These are phyloP conservation scores for Thielaviopsis musarum DNA, from an alignment of 2,329 filamentous ascomycete species.

Conservation along the genomic window DNA sequence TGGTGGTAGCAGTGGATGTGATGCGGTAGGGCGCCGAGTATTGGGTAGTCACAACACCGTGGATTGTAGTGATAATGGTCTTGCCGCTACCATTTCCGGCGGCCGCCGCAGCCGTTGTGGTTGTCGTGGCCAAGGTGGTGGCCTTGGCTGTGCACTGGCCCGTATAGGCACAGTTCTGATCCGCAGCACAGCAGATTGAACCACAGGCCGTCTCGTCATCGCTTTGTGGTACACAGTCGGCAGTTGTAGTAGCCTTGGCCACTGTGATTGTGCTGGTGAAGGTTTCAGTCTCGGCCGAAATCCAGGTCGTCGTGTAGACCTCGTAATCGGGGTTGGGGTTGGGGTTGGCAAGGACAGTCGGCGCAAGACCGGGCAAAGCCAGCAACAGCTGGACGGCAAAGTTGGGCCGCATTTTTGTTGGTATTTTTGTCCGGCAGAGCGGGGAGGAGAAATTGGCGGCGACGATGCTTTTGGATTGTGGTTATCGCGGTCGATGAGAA, in stretches of 20 bases:
- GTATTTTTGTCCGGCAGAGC: not conserved
- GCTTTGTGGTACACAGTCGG: constrained; percentile 33
- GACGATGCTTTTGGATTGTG: not conserved
- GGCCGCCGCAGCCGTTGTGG: constrained; percentile 13
- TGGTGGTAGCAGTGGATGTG: constrained; percentile 35
- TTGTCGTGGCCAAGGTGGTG: constrained; percentile 22
- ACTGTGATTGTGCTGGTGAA: constrained; percentile 41
- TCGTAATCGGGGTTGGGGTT: constrained; percentile 1
- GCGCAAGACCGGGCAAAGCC: not conserved
- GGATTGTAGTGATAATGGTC: constrained; percentile 28
- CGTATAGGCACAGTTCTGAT: constrained; percentile 8
- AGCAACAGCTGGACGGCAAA: constrained; percentile 1
- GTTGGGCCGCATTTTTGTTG: not conserved
- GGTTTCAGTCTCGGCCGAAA: constrained; percentile 35
- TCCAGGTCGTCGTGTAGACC: constrained; percentile 38
- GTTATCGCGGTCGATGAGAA: not conserved
- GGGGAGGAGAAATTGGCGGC: no score
- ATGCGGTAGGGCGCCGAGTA: constrained; percentile 36
- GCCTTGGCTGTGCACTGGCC: constrained; percentile 42
- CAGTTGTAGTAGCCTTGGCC: constrained; percentile 27
- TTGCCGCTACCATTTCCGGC: constrained; percentile 17
- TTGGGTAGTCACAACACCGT: constrained; percentile 34
- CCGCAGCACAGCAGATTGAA: constrained; percentile 46
- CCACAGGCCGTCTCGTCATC: constrained; percentile 47
- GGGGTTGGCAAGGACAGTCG: constrained; percentile 5